phyloP scores from a whole-genome alignment of 2,329 filamentous ascomycete species.

The Tolypocladium endophyticum region DNA sequence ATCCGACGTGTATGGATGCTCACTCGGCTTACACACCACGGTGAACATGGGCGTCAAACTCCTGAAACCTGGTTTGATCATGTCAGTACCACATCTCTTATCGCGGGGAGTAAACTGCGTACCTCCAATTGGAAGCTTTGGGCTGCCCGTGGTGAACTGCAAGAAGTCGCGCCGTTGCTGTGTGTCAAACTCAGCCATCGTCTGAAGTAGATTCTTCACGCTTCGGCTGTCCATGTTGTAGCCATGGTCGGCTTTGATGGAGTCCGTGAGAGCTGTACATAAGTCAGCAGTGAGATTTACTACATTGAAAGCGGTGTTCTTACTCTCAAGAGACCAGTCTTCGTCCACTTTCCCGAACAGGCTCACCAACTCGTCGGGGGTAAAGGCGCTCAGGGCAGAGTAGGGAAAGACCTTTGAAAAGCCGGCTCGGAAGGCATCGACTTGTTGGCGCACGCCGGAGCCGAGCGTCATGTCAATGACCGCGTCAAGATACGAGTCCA shows the following conservation, averaged over 20 bases:
- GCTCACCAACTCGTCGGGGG: constrained; percentile 87
- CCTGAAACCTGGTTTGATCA: constrained; percentile 65
- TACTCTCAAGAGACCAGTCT: constrained; percentile 96
- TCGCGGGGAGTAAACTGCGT: constrained; percentile 23
- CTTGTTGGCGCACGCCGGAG: constrained; percentile 76
- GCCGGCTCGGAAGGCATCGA: constrained; percentile 80
- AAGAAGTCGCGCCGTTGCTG: constrained; percentile 82
- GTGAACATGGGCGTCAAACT: constrained; percentile 97
- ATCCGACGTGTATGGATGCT: constrained; percentile 84
- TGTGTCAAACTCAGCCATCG: constrained; percentile 77
- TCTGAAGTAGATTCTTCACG: constrained; percentile 83
- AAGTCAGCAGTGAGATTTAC: constrained; percentile 4
- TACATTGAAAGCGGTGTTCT: constrained; percentile 21
- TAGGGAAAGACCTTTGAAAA: constrained; percentile 98
- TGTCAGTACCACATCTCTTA: constrained; percentile 18
- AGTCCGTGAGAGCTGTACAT: constrained; percentile 75
- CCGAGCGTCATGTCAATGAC: constrained; percentile 89
- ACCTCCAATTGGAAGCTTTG: constrained; percentile 97
- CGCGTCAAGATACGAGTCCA: constrained; percentile 77
- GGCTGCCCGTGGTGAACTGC: constrained; percentile 95
- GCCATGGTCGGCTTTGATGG: constrained; percentile 95
- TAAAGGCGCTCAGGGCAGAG: constrained; percentile 83
- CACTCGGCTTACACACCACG: constrained; percentile 97
- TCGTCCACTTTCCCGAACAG: constrained; percentile 88
- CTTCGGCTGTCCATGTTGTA: constrained; percentile 98